Evolutionary conservation across 805 yeast genomes (phyloP).

Genomic region (Candida ortonii): DNA sequence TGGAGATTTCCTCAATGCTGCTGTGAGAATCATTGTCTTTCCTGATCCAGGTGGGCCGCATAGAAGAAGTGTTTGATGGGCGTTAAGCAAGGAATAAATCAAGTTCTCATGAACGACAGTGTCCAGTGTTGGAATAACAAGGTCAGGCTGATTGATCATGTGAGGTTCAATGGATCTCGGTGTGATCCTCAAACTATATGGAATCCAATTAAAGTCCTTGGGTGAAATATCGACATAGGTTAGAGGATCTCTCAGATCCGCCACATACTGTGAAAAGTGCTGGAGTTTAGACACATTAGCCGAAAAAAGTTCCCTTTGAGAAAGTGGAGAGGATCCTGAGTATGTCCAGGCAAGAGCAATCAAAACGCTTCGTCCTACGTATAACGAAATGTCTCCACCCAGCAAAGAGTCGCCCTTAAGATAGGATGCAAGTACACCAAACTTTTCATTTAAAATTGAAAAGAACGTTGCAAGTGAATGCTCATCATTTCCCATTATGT

Average conservation of each 20-base stretch:
- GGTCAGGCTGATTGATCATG: slow-evolving; percentile 56
- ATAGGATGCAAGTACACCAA: slow-evolving; percentile 27
- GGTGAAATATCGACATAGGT: slow-evolving; percentile 44
- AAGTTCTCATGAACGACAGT: slow-evolving; percentile 65
- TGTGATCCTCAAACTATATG: slow-evolving; percentile 41
- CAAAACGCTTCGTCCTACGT: slow-evolving; percentile 34
- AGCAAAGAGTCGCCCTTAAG: slow-evolving; percentile 23
- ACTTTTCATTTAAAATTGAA: slow-evolving; percentile 38
- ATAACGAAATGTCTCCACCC: slow-evolving; percentile 30
- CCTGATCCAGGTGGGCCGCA: slow-evolving; percentile 99
- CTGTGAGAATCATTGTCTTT: slow-evolving; percentile 84
- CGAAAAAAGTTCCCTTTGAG: slow-evolving; percentile 40
- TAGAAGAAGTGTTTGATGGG: slow-evolving; percentile 60
- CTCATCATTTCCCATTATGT: slow-evolving; percentile 50
- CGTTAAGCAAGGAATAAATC: slow-evolving; percentile 53
- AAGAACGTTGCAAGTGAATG: slow-evolving; percentile 40
- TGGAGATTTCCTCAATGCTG: slow-evolving; percentile 58
- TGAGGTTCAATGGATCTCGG: slow-evolving; percentile 50
- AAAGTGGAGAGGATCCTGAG: slow-evolving; percentile 50
- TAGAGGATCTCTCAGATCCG: slow-evolving; percentile 18
- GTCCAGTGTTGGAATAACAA: slow-evolving; percentile 76
- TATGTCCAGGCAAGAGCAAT: slow-evolving; percentile 59
- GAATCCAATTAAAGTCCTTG: slow-evolving; percentile 46
- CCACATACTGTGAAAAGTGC: slow-evolving; percentile 12
- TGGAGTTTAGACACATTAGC: slow-evolving; percentile 26